Base-by-base conservation (phyloP, 306 rosid genomes). In the Luffa aegyptiaca region DNA sequence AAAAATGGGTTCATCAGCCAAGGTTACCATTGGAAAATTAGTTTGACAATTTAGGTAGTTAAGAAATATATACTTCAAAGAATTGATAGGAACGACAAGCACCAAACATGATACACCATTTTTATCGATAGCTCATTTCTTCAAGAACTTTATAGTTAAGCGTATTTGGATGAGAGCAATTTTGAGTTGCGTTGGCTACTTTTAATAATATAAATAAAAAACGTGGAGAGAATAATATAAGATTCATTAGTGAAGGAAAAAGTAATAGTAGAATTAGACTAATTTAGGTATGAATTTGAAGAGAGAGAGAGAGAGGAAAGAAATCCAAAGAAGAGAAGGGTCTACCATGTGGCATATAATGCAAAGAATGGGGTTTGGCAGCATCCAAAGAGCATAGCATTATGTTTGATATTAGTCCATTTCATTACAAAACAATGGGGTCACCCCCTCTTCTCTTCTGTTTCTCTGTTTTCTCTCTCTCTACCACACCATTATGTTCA, bases 301-400 rank as follows among this genome's bases (percentile, higher is more conserved):
- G 31, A 26, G 31, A 26, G 31, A 26, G 31, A 26, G 31, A 26
- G 31, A 26, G 71, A 35, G 36, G 48, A 18, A 65, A 16, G 16
- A 41, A 68, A 41, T 3, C 26, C 14, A 41, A 66, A 65, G 72
- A 37, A 66, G 16, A 68, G 74, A 41, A 73, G 77, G 77, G 77
- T 73, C 77, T 73, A 73, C 77, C 77, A 73, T 73, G 77, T 73
- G 77, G 26, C 77, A 73, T 49, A 69, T 44, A 44, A 69, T 44
- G 37, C 53, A 42, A 69, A 20, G 75, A 10, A 69, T 69, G 75
- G 75, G 55, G 75, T 20, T 69, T 69, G 75, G 45, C 33, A 41
- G 35, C 26, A 65, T 37, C 37, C 75, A 69, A 69, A 10, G 55
- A 69, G 37, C 55, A 44, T 20, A 46, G 42, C 39, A 72, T 72